Base-by-base conservation (phyloP, 441 rosid genomes). In the Jatropha multifida region DNA sequence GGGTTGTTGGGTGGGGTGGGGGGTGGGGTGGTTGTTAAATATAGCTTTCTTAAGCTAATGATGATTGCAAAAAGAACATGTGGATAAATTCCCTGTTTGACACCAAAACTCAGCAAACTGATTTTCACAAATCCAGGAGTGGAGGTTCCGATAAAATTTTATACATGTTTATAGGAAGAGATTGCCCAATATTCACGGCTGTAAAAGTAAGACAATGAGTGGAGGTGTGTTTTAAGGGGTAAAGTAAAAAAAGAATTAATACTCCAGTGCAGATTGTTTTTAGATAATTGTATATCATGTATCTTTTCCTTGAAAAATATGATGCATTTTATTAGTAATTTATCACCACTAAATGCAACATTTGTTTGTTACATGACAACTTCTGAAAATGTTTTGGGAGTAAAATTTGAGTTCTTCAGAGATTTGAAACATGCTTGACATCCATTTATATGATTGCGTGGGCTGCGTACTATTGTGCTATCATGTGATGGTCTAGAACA, bases 371-470 rank as follows among this genome's bases (percentile, higher is more conserved):
- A 18, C 9, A 38, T 54, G 49, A 11, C 20, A 48, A 68, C 5
- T 32, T 49, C 12, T 52, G 18, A 32, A 52, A 58, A 52, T 51
- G 58, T 69, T 18, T 52, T 52, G 18, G n/a, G 11, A 55, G 63
- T 26, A 37, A 54, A 55, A n/a, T 41, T 69, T 54, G 3, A 38
- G 38, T 4, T 59, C 37, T 54, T 55, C 18, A 20, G 40, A 26
- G 37, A 69, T 18, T 15, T n/a, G 37, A n/a, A 42, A 38, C 42
- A 58, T 58, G 65, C 20, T 49, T 26, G 40, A 40, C 7, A 40
- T 71, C 38, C 64, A 11, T 58, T 56, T 71, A 48, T 71, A 46
- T 12, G 38, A 56, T 71, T 62, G 18, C 32, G 15, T 6, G 64
- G 17, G 9, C 37, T 68, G 58, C 3, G 14, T 46, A 8, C 18